These are phyloP conservation scores for Capsicum rhomboideum DNA, from an alignment of 257 asterid species.

Conservation along the genomic window DNA sequence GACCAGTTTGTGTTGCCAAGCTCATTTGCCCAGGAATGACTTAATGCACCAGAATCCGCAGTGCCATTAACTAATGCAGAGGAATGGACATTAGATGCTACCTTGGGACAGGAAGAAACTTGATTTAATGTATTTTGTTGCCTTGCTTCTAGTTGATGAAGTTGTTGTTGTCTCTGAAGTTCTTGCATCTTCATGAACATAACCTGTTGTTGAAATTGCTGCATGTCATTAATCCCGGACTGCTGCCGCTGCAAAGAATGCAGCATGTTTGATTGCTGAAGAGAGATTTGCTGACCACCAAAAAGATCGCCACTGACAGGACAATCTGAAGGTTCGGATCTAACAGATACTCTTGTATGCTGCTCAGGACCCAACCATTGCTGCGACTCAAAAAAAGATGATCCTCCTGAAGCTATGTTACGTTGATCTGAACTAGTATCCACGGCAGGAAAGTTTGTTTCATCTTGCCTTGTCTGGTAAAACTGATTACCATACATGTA, in stretches of 20 bases:
- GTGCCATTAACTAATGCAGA: slow-evolving; percentile 29
- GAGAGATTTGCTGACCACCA: slow-evolving; percentile 79
- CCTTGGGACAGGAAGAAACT: slow-evolving; percentile 31
- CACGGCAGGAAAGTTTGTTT: slow-evolving; percentile 50
- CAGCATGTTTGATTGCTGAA: slow-evolving; percentile 58
- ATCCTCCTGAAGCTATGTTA: slow-evolving; percentile 43
- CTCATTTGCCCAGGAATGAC: slow-evolving; percentile 46
- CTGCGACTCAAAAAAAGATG: slow-evolving; percentile 49
- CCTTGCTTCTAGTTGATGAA: slow-evolving; percentile 51
- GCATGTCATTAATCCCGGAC: slow-evolving; percentile 56
- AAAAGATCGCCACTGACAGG: slow-evolving; percentile 72
- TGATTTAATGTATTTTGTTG: slow-evolving; percentile 43
- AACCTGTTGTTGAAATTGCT: slow-evolving; percentile 68
- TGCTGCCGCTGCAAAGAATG: slow-evolving; percentile 74
- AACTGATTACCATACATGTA: slow-evolving; percentile 53
- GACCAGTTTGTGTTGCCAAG: slow-evolving; percentile 53
- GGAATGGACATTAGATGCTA: slow-evolving; percentile 53
- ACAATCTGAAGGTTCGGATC: slow-evolving; percentile 43
- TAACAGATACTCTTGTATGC: slow-evolving; percentile 45
- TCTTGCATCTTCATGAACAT: slow-evolving; percentile 64
- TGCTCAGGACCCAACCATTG: slow-evolving; percentile 49
- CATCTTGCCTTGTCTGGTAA: slow-evolving; percentile 54
- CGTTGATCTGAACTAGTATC: slow-evolving; percentile 51
- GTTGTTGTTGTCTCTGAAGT: slow-evolving; percentile 64
- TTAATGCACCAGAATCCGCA: slow-evolving; percentile 39